phyloP scores from a whole-genome alignment of 1,284 basidiomycete species.

The Psilocybe mexicana region DNA sequence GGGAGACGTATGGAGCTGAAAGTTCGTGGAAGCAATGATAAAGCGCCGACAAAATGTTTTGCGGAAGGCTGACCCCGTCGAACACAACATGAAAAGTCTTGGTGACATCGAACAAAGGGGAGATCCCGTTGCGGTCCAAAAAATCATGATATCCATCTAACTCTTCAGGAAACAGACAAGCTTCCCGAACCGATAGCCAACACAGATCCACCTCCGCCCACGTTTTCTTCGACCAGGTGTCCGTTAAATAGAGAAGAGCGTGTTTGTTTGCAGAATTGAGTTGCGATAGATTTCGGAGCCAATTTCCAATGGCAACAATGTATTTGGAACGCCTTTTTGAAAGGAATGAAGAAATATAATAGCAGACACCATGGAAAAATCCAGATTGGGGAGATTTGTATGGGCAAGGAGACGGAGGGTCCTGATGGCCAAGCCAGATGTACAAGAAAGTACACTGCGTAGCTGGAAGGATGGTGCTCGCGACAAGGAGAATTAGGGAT shows the following conservation, averaged over 20 bases:
- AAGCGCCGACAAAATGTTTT: neutral
- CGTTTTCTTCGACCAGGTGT: neutral
- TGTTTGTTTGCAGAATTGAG: neutral
- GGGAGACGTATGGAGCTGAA: neutral
- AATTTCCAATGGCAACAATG: neutral
- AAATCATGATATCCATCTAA: neutral
- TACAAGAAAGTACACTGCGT: neutral
- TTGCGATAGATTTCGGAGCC: neutral
- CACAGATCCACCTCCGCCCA: conserved; percentile 4
- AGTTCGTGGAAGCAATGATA: conserved; percentile 1
- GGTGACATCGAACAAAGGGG: neutral
- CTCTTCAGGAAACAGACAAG: neutral
- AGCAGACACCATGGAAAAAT: neutral
- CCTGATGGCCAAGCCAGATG: neutral
- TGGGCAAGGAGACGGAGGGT: neutral
- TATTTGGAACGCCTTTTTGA: neutral
- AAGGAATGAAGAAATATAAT: neutral
- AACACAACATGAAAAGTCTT: neutral
- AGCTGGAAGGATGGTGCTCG: neutral
- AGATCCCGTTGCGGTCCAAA: neutral
- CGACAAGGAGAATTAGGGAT: neutral
- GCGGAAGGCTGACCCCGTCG: neutral
- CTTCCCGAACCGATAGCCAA: conserved; percentile 3
- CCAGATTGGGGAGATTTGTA: conserved; percentile 6
- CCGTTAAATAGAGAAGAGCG: neutral